Conservation (phyloP, 2,329 filamentous ascomycete species). For the Clarireedia paspali region DNA sequence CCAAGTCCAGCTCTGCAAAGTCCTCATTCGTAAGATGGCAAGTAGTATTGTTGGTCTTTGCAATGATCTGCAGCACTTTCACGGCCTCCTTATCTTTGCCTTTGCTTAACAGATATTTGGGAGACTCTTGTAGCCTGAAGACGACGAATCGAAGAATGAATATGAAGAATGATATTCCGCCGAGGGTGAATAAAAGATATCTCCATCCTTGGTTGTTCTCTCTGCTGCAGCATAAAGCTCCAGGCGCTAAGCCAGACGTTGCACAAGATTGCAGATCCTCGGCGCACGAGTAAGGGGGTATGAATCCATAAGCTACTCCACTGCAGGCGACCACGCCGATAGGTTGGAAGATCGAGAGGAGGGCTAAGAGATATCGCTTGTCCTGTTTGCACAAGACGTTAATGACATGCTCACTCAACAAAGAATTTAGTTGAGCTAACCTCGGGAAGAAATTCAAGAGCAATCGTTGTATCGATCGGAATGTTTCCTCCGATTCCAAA, state of each 20-base stretch:
- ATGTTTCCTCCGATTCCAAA: slow-evolving; percentile 26
- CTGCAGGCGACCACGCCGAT: slow-evolving; percentile 20
- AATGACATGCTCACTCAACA: neutral
- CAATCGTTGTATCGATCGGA: slow-evolving; percentile 26
- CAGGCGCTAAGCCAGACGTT: slow-evolving; percentile 16
- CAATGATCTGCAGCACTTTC: slow-evolving; percentile 45
- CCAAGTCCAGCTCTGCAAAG: neutral
- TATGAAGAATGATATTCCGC: slow-evolving; percentile 45
- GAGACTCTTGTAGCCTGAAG: slow-evolving; percentile 50
- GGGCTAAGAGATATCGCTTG: slow-evolving; percentile 20
- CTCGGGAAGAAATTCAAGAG: slow-evolving; percentile 23
- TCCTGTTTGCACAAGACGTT: slow-evolving; percentile 11
- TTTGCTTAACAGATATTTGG: slow-evolving; percentile 50
- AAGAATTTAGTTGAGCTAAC: slow-evolving; percentile 4
- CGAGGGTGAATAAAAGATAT: slow-evolving; percentile 48
- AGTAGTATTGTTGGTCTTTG: slow-evolving; percentile 36
- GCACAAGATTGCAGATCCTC: slow-evolving; percentile 10
- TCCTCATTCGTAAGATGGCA: slow-evolving; percentile 7
- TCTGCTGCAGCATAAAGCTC: slow-evolving; percentile 22
- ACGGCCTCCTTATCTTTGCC: slow-evolving; percentile 46
- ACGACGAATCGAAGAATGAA: slow-evolving; percentile 46
- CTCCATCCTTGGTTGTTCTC: slow-evolving; percentile 51
- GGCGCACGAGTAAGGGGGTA: slow-evolving; percentile 18
- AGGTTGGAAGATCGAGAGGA: slow-evolving; percentile 23
- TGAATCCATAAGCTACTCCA: slow-evolving; percentile 21